Conservation (phyloP, 768 basidiomycete genomes). For the Russula dissimulans region DNA sequence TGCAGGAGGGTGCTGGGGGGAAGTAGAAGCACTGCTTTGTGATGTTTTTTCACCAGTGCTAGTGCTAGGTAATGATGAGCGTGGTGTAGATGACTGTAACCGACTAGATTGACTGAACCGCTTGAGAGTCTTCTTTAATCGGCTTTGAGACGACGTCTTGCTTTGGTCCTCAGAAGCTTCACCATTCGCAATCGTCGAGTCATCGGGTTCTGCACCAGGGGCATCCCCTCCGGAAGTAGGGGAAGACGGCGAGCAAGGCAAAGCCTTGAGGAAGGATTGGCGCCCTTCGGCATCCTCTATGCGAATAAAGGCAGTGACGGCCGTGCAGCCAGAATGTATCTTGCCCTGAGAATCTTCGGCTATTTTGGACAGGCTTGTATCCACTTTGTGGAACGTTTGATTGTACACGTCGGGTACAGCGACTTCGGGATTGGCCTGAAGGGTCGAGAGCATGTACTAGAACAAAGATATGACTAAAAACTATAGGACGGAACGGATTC, state of each 20-base stretch:
- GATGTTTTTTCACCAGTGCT: conserved; percentile 1
- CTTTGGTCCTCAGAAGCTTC: conserved; percentile 7
- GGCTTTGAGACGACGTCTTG: conserved; percentile 10
- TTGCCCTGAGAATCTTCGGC: conserved; percentile 83
- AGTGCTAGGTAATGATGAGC: conserved; percentile 16
- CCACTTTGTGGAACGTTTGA: conserved; percentile 89
- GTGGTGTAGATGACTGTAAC: conserved; percentile 11
- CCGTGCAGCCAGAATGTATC: conserved; percentile 95
- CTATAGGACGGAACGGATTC: not conserved
- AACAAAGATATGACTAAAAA: conserved; percentile 1
- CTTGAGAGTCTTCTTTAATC: conserved; percentile 12
- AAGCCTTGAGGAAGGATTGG: conserved; percentile 49
- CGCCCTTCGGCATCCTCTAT: conserved; percentile 73
- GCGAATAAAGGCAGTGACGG: conserved; percentile 90
- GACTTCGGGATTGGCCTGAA: conserved; percentile 47
- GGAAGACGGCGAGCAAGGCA: not conserved
- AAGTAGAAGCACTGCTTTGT: conserved; percentile 17
- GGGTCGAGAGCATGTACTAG: conserved; percentile 58
- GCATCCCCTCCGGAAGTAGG: not conserved
- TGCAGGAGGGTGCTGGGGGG: conserved; percentile 17
- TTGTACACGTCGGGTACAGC: conserved; percentile 85
- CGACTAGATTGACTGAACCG: conserved; percentile 15
- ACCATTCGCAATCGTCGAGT: conserved; percentile 1
- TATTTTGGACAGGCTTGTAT: conserved; percentile 70
- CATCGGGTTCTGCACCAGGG: not conserved